Percentiles rank a stretch among this genome's conserved stretches.
Evolutionary conservation across 2,329 filamentous ascomycete species (phyloP).

Genomic region (Penicillium sp.): DNA sequence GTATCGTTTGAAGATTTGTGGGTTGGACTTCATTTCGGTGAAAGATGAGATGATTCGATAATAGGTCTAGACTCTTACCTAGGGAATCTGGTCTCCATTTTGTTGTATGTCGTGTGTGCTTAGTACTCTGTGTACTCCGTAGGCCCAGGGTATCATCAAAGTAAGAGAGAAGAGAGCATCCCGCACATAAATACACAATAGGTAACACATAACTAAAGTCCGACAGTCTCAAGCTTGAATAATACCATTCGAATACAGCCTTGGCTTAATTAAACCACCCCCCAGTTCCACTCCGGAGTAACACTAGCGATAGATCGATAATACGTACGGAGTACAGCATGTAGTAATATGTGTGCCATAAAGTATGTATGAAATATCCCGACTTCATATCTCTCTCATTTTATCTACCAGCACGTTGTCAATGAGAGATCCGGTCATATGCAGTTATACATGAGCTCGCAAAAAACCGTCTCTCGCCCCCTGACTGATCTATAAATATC

Average conservation of each 20-base stretch:
- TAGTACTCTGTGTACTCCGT: too few species aligned
- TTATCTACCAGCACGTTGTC: not conserved
- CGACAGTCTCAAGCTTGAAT: too few species aligned
- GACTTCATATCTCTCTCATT: not conserved
- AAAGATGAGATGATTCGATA: not conserved
- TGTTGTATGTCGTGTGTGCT: too few species aligned
- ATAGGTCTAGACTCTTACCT: not conserved
- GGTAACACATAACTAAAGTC: too few species aligned
- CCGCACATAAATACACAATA: too few species aligned
- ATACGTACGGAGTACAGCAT: too few species aligned
- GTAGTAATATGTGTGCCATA: not conserved
- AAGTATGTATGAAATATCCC: not conserved
- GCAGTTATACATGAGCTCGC: not conserved
- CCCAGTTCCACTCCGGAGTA: conserved; percentile 1
- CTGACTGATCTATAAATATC: conserved; percentile 17
- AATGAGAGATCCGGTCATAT: not conserved
- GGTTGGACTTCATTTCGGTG: not conserved
- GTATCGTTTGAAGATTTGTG: not conserved
- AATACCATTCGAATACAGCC: not conserved
- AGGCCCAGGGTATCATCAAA: too few species aligned
- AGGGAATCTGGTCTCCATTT: not conserved
- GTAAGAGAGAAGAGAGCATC: too few species aligned
- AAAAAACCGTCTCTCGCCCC: conserved; percentile 4
- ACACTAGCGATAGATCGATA: not conserved
- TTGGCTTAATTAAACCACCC: conserved; percentile 5